These are phyloP conservation scores for Penicillium griseofulvum DNA, from an alignment of 2,329 filamentous ascomycete species.

Conservation along the genomic window DNA sequence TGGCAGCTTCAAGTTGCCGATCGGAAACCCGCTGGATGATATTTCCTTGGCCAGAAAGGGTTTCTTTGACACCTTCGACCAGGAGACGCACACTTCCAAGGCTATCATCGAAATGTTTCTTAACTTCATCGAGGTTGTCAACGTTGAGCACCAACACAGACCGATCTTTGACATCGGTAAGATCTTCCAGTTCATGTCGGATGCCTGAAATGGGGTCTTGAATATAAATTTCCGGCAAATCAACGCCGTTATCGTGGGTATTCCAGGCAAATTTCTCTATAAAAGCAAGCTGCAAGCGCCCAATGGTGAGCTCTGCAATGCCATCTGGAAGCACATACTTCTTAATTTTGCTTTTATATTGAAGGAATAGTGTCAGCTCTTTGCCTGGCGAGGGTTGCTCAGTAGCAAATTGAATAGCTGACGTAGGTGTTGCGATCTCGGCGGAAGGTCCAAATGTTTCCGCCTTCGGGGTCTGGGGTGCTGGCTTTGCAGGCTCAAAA, in stretches of 20 bases:
- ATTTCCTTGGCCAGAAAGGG: conserved; percentile 76
- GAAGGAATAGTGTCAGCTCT: conserved; percentile 87
- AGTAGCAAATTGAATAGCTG: conserved; percentile 55
- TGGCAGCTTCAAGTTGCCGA: conserved; percentile 82
- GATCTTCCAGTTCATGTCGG: conserved; percentile 92
- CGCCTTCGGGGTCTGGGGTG: conserved; percentile 29
- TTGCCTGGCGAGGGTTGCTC: conserved; percentile 70
- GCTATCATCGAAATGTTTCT: conserved; percentile 91
- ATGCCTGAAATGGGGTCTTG: conserved; percentile 94
- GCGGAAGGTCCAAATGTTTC: conserved; percentile 17
- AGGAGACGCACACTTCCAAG: conserved; percentile 75
- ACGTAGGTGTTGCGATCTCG: conserved; percentile 39
- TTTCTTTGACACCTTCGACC: conserved; percentile 81
- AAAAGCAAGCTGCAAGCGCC: conserved; percentile 87
- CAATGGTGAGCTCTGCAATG: conserved; percentile 78
- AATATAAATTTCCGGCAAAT: conserved; percentile 95
- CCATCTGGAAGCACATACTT: conserved; percentile 89
- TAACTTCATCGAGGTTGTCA: conserved; percentile 91
- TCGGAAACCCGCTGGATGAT: conserved; percentile 85
- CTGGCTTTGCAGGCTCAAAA: conserved; percentile 35
- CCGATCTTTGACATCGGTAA: conserved; percentile 89
- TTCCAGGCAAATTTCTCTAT: conserved; percentile 99
- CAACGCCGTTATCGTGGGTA: conserved; percentile 86
- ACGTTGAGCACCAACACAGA: conserved; percentile 94
- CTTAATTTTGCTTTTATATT: conserved; percentile 96